Percentiles rank a stretch among this genome's conserved stretches.
These are phyloP conservation scores for Dactylorhiza incarnata DNA, from an alignment of 106 monocot genomes.

Conservation along the genomic window DNA sequence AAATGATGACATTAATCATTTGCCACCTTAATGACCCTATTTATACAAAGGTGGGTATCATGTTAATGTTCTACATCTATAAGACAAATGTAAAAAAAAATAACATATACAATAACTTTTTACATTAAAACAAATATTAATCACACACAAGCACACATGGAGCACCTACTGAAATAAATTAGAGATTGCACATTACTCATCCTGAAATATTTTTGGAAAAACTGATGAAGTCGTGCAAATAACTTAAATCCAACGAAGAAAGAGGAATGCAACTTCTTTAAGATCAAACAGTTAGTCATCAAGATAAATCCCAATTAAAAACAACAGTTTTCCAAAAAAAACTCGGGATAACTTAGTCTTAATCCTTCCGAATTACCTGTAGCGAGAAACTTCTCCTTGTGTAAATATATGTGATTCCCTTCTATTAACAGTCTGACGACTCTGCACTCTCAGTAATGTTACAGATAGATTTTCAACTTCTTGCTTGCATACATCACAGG, in stretches of 20 bases:
- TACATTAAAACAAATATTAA: too few relatives aligned
- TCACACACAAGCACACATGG: neutral
- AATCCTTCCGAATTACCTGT: slow-evolving; percentile 38
- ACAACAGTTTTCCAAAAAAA: neutral
- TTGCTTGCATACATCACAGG: slow-evolving; percentile 88
- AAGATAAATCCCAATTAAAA: neutral
- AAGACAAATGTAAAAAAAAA: too few relatives aligned
- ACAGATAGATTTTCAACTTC: slow-evolving; percentile 89
- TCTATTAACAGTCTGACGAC: slow-evolving; percentile 40
- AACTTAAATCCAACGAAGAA: neutral
- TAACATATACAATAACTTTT: too few relatives aligned
- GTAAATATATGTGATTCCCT: slow-evolving; percentile 25
- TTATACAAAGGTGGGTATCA: too few relatives aligned
- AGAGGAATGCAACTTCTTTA: neutral
- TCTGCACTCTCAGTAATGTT: slow-evolving; percentile 76
- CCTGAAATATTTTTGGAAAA: neutral
- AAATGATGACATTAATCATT: too few relatives aligned
- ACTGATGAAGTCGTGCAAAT: neutral
- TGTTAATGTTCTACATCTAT: too few relatives aligned
- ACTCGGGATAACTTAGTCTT: neutral
- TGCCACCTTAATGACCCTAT: too few relatives aligned
- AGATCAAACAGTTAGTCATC: neutral
- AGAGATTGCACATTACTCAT: neutral
- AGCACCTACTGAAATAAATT: neutral
- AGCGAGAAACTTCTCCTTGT: slow-evolving; percentile 37